These are phyloP conservation scores for Lizanozyma gosingica DNA, from an alignment of 1,139 yeast genomes.

Conservation along the genomic window DNA sequence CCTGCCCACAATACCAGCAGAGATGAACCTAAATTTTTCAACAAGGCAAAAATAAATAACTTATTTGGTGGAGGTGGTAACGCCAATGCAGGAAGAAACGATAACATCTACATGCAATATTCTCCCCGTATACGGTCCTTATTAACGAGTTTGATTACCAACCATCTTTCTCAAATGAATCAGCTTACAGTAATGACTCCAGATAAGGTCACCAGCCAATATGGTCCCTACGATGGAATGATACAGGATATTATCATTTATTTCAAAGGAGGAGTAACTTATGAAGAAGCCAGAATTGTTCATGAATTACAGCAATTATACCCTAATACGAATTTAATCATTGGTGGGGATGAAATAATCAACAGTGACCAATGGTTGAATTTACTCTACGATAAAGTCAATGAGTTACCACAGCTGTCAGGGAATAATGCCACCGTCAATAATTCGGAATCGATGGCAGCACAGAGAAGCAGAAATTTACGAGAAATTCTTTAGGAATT, in stretches of 20 bases:
- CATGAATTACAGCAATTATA: slow-evolving; percentile 39
- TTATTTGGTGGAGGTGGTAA: slow-evolving; percentile 1
- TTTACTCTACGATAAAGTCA: slow-evolving; percentile 18
- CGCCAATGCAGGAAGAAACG: slow-evolving; percentile 13
- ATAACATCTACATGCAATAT: slow-evolving; percentile 57
- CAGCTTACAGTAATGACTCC: slow-evolving; percentile 12
- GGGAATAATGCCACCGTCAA: slow-evolving; percentile 3
- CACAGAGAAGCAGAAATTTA: too few species aligned
- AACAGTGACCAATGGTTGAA: slow-evolving; percentile 51
- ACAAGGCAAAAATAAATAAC: slow-evolving; percentile 14
- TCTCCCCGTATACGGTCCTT: slow-evolving; percentile 60
- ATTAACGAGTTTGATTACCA: not conserved
- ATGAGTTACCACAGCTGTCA: slow-evolving; percentile 5
- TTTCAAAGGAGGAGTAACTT: slow-evolving; percentile 85
- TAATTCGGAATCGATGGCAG: too few species aligned
- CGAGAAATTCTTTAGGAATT: not conserved
- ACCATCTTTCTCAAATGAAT: not conserved
- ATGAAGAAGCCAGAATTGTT: slow-evolving; percentile 80
- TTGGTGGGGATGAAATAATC: slow-evolving; percentile 72
- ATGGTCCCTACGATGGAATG: slow-evolving; percentile 20
- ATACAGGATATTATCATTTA: slow-evolving; percentile 76
- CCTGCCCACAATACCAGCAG: not conserved
- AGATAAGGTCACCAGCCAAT: slow-evolving; percentile 21
- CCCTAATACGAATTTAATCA: slow-evolving; percentile 40
- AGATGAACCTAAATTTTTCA: slow-evolving; percentile 11